Percentiles rank a stretch among this genome's conserved stretches.
Conservation (phyloP, 768 basidiomycete species). For the Podaxis pistillaris region DNA sequence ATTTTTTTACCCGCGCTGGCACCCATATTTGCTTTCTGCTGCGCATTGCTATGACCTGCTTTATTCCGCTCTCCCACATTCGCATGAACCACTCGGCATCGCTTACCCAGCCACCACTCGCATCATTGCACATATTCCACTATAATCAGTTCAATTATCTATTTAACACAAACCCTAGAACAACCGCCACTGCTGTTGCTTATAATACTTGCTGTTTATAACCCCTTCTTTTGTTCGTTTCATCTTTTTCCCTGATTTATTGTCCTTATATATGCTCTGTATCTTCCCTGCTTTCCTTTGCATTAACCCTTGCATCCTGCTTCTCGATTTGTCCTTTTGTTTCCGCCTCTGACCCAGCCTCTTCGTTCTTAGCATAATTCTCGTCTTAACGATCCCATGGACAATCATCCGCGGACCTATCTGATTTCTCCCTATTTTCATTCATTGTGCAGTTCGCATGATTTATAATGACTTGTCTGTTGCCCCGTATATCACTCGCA, state of each 20-base stretch:
- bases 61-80: neutral
- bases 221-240: slow-evolving; percentile 6
- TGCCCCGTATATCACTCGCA: neutral
- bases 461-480: slow-evolving; percentile 1
- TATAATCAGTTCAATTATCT: neutral
- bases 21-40: neutral
- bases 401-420: neutral
- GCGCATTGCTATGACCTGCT: slow-evolving; percentile 1
- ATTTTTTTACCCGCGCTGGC: neutral
- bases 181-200: slow-evolving; percentile 5
- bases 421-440: neutral
- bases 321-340: neutral
- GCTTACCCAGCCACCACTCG: slow-evolving; percentile 1
- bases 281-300: neutral
- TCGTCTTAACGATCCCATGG: neutral
- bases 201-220: slow-evolving; percentile 7
- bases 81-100: neutral
- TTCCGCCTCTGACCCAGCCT: neutral
- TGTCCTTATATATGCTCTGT: slow-evolving; percentile 2
- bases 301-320: neutral
- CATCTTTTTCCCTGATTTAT: slow-evolving; percentile 14
- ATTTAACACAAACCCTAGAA: neutral
- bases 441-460: neutral
- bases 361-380: neutral
- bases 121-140: slow-evolving; percentile 4